Evolutionary conservation across 1,139 yeast genomes (phyloP), one percentile per base, ranked within the genome.

Genomic region (Candida sp.): DNA sequence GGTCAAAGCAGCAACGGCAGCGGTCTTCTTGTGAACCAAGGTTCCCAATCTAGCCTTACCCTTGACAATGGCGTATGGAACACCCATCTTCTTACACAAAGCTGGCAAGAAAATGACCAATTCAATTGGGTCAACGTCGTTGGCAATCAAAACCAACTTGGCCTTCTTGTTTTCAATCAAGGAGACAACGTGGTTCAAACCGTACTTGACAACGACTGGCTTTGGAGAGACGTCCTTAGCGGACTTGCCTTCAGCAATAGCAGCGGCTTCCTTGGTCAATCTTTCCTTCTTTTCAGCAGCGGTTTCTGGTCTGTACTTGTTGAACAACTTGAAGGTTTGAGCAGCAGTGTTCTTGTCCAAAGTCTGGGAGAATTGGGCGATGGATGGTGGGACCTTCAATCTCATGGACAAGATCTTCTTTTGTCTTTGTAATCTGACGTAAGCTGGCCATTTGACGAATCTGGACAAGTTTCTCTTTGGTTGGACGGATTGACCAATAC

Each of bases 41-140:
- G 97, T 90, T 68, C 98, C 98, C 72, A 93, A 88, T 86, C 98
- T 91, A 63, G 98, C 97, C 88, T 92, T 93, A 79, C 98, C 98
- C 86, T 93, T 93, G 70, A 93, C 91, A 73, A 93, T 89, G 66
- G 98, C 98, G 84, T 92, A 93, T 76, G 98, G 98, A 65, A 94
- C 92, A 81, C 98, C 98, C 96, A 93, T 87, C 88, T 93, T 93
- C 84, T 94, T 90, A 85, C 98, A 93, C 73, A 93, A 86, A 78
- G 98, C 98, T 74, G 98, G 98, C 67, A 93, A 83, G 88, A 90
- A 93, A 65, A 93, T 83, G 66, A 93, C 98, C 75, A 93, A 85
- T 82, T 93, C 98, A 73, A 93, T 90, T 76, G 98, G 98, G 85
- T 93, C 98, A 71, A 93, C 98, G 69, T 93, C 98, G 83, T 93